phyloP scores from a whole-genome alignment of 768 basidiomycete genomes.

The Tylopilus balloui region DNA sequence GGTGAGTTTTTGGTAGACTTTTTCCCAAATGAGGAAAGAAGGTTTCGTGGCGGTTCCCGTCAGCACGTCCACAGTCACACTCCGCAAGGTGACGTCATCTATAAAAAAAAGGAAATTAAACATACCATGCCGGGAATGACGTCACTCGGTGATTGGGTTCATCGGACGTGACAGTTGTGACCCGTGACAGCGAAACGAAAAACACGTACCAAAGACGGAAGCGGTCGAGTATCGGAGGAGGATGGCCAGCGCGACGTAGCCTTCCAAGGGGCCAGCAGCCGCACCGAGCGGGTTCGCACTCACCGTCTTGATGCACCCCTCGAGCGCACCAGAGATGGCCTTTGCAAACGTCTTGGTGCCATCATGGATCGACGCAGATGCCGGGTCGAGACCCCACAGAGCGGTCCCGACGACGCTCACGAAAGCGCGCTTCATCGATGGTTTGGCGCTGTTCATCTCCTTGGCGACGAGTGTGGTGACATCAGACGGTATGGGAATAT shows the following conservation, averaged over 20 bases:
- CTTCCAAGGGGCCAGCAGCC: constrained; percentile 71
- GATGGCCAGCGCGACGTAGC: constrained; percentile 70
- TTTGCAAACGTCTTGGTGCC: constrained; percentile 51
- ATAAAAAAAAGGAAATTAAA: background rate
- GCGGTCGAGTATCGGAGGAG: constrained; percentile 55
- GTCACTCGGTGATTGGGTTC: background rate
- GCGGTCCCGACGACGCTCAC: constrained; percentile 58
- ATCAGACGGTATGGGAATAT: constrained; percentile 42
- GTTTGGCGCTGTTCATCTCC: constrained; percentile 45
- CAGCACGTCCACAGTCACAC: constrained; percentile 46
- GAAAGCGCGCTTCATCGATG: constrained; percentile 55
- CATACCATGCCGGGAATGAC: background rate
- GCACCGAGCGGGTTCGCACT: constrained; percentile 55
- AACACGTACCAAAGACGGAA: constrained; percentile 52
- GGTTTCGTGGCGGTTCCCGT: constrained; percentile 56
- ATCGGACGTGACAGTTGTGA: background rate
- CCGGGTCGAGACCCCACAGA: constrained; percentile 44
- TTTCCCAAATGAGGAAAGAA: constrained; percentile 85
- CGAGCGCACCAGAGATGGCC: constrained; percentile 56
- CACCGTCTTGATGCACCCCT: constrained; percentile 63
- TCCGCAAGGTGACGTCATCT: constrained; percentile 48
- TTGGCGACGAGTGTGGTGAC: constrained; percentile 39
- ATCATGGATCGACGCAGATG: constrained; percentile 30
- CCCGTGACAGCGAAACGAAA: background rate
- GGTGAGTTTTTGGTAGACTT: constrained; percentile 70